Evolutionary conservation across 2,329 filamentous ascomycete genomes (phyloP).

Genomic region (Talaromyces atroroseus): DNA sequence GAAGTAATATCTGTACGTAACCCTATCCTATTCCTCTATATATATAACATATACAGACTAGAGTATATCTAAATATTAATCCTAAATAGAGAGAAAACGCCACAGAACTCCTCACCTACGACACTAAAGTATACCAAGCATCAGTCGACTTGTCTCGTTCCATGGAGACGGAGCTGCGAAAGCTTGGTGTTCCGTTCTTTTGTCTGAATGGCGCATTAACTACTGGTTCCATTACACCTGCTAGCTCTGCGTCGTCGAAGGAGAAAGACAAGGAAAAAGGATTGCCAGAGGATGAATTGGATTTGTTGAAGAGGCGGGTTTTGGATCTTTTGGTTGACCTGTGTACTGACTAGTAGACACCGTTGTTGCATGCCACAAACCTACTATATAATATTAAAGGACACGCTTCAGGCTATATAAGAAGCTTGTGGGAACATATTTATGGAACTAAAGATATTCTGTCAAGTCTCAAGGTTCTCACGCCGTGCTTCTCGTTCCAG

Average conservation of each 20-base stretch:
- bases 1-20: not conserved
- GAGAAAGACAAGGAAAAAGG: conserved; percentile 7
- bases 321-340: conserved; percentile 48
- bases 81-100: conserved; percentile 42
- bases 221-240: not conserved
- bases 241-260: not conserved
- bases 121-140: conserved; percentile 58
- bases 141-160: conserved; percentile 55
- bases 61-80: not conserved
- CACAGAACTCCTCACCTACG: conserved; percentile 54
- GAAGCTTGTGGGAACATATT: too few species aligned
- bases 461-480: too few species aligned
- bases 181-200: conserved; percentile 58
- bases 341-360: conserved; percentile 26
- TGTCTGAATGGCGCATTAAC: conserved; percentile 46
- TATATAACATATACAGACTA: not conserved
- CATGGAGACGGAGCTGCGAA: conserved; percentile 52
- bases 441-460: too few species aligned
- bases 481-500: too few species aligned
- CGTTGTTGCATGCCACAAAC: too few species aligned
- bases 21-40: not conserved
- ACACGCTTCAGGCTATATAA: too few species aligned
- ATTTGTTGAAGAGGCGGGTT: conserved; percentile 44
- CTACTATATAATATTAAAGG: too few species aligned
- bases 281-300: conserved; percentile 39